Evolutionary conservation across 805 yeast species (phyloP), one percentile per base, ranked within the genome.

Genomic region (Saccharomyces kudriavzevii): DNA sequence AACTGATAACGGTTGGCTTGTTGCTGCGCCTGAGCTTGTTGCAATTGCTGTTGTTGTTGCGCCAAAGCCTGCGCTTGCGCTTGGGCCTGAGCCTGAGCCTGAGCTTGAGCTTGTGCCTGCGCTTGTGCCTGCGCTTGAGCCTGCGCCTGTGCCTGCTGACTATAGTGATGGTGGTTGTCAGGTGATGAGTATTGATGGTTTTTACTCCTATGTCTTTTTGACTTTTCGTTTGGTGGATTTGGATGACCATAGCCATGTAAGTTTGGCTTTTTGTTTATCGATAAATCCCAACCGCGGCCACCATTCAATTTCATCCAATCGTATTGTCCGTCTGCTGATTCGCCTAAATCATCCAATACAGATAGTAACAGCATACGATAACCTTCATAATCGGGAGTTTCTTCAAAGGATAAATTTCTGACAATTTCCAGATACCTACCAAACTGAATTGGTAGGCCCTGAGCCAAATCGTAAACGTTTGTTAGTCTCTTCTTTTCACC

Each of bases 251-350:
- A 91, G 46, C 98, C 98, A 70, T 91, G 97, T 58, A 91, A 74
- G 66, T 91, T 91, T 52, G 97, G 96, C 71, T 91, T 91, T 69
- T 89, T 90, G 72, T 90, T 90, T 58, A 86, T 82, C 20, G 87
- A 76, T 29, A 88, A 80, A 72, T 94, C 98, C 96, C 97, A 92
- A 52, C 98, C 98, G 69, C 85, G 84, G 56, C 98, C 98, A 53
- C 87, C 89, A 69, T 94, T 94, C 61, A 94, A 77, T 64, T 86
- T 87, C 96, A 90, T 89, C 99, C 99, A 94, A 75, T 94, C 99
- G 71, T 90, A 94, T 65, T 88, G 91, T 48, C 88, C 96, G 71
- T 94, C 97, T 50, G 83, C 86, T 40, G 70, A 70, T 56, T 84
- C 88, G 49, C 84, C 86, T 51, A 85, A 77, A 31, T 85, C 83